Percentiles rank a stretch among this genome's conserved stretches.
phyloP scores from a whole-genome alignment of 1,284 basidiomycete species.

The Cryptococcus wingfieldii region DNA sequence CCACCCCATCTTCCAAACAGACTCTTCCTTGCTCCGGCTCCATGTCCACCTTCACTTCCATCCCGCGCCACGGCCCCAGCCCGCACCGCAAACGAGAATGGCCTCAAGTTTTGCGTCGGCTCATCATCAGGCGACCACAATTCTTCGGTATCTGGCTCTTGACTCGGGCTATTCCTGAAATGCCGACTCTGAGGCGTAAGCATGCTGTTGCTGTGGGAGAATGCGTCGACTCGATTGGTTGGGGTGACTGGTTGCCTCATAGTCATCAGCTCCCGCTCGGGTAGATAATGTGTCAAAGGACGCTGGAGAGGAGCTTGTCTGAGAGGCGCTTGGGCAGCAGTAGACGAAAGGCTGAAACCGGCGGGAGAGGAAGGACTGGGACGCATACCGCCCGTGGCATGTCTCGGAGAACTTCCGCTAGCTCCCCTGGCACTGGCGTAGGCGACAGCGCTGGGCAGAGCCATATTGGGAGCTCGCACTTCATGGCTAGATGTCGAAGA shows the following conservation, averaged over 20 bases:
- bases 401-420: not conserved
- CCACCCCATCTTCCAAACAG: conserved; percentile 62
- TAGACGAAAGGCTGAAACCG: conserved; percentile 6
- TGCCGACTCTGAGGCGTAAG: conserved; percentile 36
- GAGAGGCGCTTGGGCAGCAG: conserved; percentile 2
- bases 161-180: conserved; percentile 17
- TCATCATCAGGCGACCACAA: conserved; percentile 31
- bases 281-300: conserved; percentile 39
- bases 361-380: conserved; percentile 43
- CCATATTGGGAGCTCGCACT: conserved; percentile 5
- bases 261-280: conserved; percentile 27
- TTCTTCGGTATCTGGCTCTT: conserved; percentile 26
- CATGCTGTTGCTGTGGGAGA: too few species aligned
- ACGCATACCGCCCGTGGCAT: conserved; percentile 6
- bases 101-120: conserved; percentile 31
- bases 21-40: conserved; percentile 28
- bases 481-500: conserved; percentile 26
- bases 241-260: not conserved
- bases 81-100: conserved; percentile 48
- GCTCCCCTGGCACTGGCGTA: conserved; percentile 8
- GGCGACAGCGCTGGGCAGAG: conserved; percentile 12
- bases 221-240: too few species aligned
- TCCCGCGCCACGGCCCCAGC: conserved; percentile 34
- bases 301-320: conserved; percentile 11
- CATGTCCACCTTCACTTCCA: conserved; percentile 18